Evolutionary conservation across 768 basidiomycete genomes (phyloP).

Genomic region (Ephemerocybe angulata): DNA sequence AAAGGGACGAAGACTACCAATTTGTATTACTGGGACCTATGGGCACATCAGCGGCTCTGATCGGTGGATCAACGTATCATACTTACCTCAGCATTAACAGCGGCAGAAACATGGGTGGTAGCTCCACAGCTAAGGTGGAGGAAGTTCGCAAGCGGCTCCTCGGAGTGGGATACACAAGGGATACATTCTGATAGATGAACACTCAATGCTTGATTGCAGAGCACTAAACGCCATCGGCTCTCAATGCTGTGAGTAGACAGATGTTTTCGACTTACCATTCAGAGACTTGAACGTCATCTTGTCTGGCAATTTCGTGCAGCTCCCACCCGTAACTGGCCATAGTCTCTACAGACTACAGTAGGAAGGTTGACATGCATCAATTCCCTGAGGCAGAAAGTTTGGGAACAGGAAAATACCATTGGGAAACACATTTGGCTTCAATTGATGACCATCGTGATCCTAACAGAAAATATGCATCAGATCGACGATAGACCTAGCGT

Average conservation of each 20-base stretch:
- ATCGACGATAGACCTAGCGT: too few relatives aligned
- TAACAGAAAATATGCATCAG: slow-evolving; percentile 35
- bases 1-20: slow-evolving; percentile 11
- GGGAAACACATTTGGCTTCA: slow-evolving; percentile 30
- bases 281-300: slow-evolving; percentile 5
- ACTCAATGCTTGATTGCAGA: slow-evolving; percentile 15
- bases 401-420: slow-evolving; percentile 20
- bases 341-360: slow-evolving; percentile 4
- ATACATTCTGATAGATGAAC: slow-evolving; percentile 16
- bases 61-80: slow-evolving; percentile 28
- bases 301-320: slow-evolving; percentile 7
- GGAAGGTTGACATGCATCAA: neutral
- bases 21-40: slow-evolving; percentile 23
- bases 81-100: slow-evolving; percentile 1
- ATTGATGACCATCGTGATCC: slow-evolving; percentile 30
- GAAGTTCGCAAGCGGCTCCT: neutral
- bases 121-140: neutral
- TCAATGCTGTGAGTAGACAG: neutral
- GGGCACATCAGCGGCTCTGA: slow-evolving; percentile 20
- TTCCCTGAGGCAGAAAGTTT: neutral
- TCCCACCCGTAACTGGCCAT: neutral
- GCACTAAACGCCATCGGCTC: slow-evolving; percentile 13
- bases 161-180: slow-evolving; percentile 12
- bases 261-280: slow-evolving; percentile 3
- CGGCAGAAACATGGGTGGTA: neutral